Percentiles rank a stretch among this genome's conserved stretches.
Conservation (phyloP, 352 stramenopile species). For the Pythium vanterpoolii region DNA sequence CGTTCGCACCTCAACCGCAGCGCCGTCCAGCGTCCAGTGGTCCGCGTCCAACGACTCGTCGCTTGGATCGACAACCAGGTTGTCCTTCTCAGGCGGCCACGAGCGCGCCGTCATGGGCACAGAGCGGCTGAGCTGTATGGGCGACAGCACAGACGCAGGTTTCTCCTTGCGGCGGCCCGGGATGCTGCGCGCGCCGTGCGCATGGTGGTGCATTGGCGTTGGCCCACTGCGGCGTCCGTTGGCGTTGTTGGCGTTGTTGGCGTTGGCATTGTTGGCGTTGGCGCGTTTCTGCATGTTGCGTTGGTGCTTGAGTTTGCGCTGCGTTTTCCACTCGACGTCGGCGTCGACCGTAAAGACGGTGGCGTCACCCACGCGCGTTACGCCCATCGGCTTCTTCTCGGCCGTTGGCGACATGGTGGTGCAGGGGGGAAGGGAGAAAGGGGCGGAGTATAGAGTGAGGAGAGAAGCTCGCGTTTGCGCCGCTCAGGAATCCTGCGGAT, state of each 20-base stretch:
- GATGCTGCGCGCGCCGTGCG: conserved; percentile 28
- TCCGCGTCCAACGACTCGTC: conserved; percentile 36
- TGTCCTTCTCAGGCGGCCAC: conserved; percentile 38
- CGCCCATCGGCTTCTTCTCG: conserved; percentile 18
- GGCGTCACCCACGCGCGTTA: not conserved
- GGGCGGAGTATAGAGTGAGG: not conserved
- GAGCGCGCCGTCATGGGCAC: conserved; percentile 42
- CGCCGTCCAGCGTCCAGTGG: conserved; percentile 15
- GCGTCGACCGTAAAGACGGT: conserved; percentile 1
- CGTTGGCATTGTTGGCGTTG: not conserved
- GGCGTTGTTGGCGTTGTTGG: not conserved
- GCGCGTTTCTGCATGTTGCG: conserved; percentile 43
- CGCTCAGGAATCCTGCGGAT: conserved; percentile 1
- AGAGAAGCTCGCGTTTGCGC: no score
- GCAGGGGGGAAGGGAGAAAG: not conserved
- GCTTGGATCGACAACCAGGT: conserved; percentile 12
- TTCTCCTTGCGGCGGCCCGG: conserved; percentile 28
- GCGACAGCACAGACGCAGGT: not conserved
- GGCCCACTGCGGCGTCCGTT: not conserved
- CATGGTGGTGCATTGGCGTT: not conserved
- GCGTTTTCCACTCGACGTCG: conserved; percentile 45
- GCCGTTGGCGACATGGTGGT: conserved; percentile 19
- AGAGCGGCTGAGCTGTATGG: conserved; percentile 39
- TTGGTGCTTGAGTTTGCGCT: conserved; percentile 70
- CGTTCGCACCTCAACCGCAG: no score